Base-by-base conservation (phyloP, 106 monocot species). In the Dendrobium chrysotoxum region DNA sequence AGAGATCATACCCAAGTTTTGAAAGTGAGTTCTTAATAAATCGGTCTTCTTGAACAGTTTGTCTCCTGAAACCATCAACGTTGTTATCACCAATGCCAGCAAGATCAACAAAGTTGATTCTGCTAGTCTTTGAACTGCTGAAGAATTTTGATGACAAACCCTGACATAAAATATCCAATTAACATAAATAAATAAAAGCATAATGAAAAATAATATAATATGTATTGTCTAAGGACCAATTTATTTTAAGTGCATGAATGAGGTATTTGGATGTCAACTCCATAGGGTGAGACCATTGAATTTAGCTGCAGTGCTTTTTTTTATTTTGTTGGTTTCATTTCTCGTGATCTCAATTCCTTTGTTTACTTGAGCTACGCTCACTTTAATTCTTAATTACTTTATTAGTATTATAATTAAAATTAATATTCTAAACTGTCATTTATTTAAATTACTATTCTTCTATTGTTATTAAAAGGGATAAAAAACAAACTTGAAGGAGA, bases 91-190 rank as follows among this genome's bases (percentile, higher is more conserved):
- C 95, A 50, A 42, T 82, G 40, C 98, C 98, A 80, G 98, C 98
- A 90, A 99, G 98, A 86, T 99, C 98, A 79, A 91, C 84, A 83
- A 99, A 81, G 81, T 53, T 95, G 67, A 99, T 87, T 91, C 84
- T 91, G 87, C 95, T 95, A 50, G 76, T 88, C 83, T 80, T 91
- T 86, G 92, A 99, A 82, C 88, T 93, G 82, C 85, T 89, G 78
- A 95, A 88, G 75, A 58, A 53, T 39, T 85, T 89, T 72, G 96
- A 85, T 80, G 92, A 82, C 53, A 80, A 79, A 25, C 87, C 88
- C 96, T 96, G 86, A 50, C 26, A 76, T 40, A 26, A 57, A 47
- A 58, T 23, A 64, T 38, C 21, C 23, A 80, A 12, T 20, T 40
- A 79, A 41, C 39, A 42, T 41, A 25, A 35, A 4, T 46, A 26